Percentiles rank a stretch among this genome's conserved stretches.
phyloP scores from a whole-genome alignment of 805 yeast genomes.

The Candida oleophila region DNA sequence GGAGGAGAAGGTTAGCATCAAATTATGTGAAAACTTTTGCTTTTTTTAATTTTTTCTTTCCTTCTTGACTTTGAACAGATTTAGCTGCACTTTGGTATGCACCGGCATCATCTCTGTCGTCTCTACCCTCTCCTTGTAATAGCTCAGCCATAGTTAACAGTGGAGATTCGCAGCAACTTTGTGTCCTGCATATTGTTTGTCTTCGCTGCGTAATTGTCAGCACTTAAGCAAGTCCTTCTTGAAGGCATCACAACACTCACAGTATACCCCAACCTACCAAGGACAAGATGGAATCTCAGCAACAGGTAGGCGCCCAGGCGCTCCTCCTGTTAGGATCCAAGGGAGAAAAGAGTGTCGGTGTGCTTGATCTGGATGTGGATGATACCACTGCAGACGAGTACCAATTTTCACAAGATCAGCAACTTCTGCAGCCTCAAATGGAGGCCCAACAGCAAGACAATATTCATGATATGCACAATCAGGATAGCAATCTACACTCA shows the following conservation, averaged over 20 bases:
- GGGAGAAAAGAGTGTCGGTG: slow-evolving; percentile 3
- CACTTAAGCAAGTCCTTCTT: not conserved
- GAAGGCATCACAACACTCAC: not conserved
- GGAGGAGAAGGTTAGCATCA: no score
- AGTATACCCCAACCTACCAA: no score
- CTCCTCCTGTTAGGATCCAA: slow-evolving; percentile 41
- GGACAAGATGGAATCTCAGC: slow-evolving; percentile 30
- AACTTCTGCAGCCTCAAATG: not conserved
- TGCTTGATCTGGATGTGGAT: slow-evolving; percentile 3
- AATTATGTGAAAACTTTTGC: no score
- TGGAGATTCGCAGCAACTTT: no score
- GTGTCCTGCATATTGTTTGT: no score
- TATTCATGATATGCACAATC: not conserved
- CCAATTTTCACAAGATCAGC: not conserved
- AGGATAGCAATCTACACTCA: not conserved
- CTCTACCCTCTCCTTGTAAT: not conserved
- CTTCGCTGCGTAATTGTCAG: not conserved
- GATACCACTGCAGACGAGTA: slow-evolving; percentile 4
- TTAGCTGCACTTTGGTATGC: not conserved
- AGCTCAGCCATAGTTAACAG: no score
- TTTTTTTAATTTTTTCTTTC: not conserved
- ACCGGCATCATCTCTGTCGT: not conserved
- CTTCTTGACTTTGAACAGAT: not conserved
- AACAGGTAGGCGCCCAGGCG: slow-evolving; percentile 47
- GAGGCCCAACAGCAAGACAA: not conserved